Base-by-base conservation (phyloP, 345 rosid species). In the Gossypium raimondii region DNA sequence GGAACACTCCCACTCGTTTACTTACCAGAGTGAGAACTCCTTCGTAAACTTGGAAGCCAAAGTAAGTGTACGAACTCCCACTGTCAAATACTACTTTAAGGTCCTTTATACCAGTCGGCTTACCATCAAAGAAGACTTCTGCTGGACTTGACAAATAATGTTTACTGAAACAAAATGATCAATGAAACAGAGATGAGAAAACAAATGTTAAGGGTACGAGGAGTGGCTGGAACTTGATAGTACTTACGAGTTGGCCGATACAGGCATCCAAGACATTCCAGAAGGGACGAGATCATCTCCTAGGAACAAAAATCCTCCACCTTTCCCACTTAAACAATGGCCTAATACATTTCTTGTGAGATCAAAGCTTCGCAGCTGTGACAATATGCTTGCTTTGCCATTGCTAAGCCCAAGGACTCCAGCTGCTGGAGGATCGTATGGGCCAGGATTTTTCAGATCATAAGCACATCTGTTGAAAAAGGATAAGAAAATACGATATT, bases 61-160 rank as follows among this genome's bases (percentile, higher is more conserved):
- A 89, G 86, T 95, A 95, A 57, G 93, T 83, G 82, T 92, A 95
- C 3, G 99, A 91, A 86, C 96, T 89, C 63, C 99, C 99, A 51
- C 98, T 95, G 81, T 94, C 98, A 72, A 92, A 91, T 62, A 90
- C 60, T 29, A 89, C 52, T 68, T 82, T 52, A 20, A 87, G 89
- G 67, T 81, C 90, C 75, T 81, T 87, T 2, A 86, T 68, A 73
- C 92, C 94, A 2, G 88, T 84, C 61, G 85, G 63, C 87, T 86
- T 91, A 41, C 87, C 85, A 9, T 82, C 80, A 53, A 81, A 82
- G 9, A 87, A 71, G 79, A 94, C 84, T 73, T 91, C 95, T 2
- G 95, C 94, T 18, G 95, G 90, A 57, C 93, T 96, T 1, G 89
- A 59, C 17, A 81, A 29, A 71, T 91, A 94, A 81, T 82, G 78